Evolutionary conservation across 2,329 filamentous ascomycete genomes (phyloP).

Genomic region (Paracorniculantispora psalliotae): DNA sequence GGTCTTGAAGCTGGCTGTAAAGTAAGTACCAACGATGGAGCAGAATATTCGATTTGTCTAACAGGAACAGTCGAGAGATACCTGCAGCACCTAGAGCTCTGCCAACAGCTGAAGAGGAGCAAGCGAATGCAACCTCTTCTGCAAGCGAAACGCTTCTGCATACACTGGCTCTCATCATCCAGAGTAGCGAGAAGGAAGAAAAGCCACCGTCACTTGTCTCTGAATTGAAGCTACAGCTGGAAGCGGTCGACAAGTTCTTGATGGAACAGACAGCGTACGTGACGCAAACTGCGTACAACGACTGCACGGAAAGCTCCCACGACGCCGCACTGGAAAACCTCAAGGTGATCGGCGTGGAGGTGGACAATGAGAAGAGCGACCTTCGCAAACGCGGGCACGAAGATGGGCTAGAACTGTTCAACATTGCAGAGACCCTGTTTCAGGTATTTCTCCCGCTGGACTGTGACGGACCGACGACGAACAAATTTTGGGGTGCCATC

Average conservation of each 20-base stretch:
- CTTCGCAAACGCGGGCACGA: conserved; percentile 25
- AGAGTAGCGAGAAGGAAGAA: conserved; percentile 10
- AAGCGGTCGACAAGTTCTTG: conserved; percentile 25
- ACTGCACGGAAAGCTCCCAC: conserved; percentile 21
- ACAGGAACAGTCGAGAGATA: background rate
- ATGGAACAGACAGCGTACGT: conserved; percentile 22
- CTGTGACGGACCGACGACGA: conserved; percentile 32
- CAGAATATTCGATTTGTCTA: background rate
- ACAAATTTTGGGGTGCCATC: conserved; percentile 42
- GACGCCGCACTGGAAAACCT: conserved; percentile 22
- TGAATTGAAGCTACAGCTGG: conserved; percentile 21
- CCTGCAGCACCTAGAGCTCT: background rate
- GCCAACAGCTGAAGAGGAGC: background rate
- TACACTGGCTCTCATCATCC: conserved; percentile 1
- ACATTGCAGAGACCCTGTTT: conserved; percentile 35
- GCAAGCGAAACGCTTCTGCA: background rate
- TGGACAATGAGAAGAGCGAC: conserved; percentile 22
- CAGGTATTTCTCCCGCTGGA: conserved; percentile 37
- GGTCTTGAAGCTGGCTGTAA: conserved; percentile 22
- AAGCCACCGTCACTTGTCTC: conserved; percentile 7
- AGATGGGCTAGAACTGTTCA: conserved; percentile 34
- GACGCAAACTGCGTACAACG: conserved; percentile 25
- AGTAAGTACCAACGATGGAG: conserved; percentile 11
- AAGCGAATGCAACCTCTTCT: too few species aligned
- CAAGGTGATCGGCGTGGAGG: conserved; percentile 19